Conservation (phyloP, 495 filamentous ascomycete genomes). For the Penicillium ucsense region DNA sequence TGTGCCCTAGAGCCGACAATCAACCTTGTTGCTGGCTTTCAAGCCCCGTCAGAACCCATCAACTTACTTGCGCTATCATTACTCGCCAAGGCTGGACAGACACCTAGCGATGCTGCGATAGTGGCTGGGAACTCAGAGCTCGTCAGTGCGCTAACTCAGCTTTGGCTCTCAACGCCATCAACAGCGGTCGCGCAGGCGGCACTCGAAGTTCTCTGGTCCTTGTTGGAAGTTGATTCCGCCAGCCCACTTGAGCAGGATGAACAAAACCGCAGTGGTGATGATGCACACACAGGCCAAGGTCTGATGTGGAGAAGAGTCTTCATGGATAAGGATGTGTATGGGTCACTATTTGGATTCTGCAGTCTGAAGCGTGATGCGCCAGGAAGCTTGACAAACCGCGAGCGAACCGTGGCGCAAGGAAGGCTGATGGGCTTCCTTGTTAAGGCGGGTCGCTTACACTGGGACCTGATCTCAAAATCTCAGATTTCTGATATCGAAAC, state of each 20-base stretch:
- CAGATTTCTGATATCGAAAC: conserved; percentile 52
- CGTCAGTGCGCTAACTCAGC: conserved; percentile 48
- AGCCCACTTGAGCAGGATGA: conserved; percentile 35
- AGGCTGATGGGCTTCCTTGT: conserved; percentile 63
- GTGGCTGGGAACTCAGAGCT: conserved; percentile 56
- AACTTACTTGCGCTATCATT: conserved; percentile 63
- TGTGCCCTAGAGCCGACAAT: conserved; percentile 36
- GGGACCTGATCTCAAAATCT: conserved; percentile 48
- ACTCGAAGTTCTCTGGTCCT: conserved; percentile 51
- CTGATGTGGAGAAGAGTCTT: conserved; percentile 67
- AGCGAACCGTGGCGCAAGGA: conserved; percentile 70
- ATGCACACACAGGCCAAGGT: conserved; percentile 47
- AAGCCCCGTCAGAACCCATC: conserved; percentile 51
- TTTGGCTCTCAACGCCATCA: conserved; percentile 63
- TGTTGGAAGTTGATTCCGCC: conserved; percentile 58
- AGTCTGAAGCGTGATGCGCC: conserved; percentile 34
- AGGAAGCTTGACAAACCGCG: conserved; percentile 42
- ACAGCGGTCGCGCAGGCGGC: conserved; percentile 68
- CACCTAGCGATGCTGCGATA: conserved; percentile 53
- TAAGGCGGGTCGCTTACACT: conserved; percentile 54
- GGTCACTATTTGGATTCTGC: conserved; percentile 52
- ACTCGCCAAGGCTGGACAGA: conserved; percentile 57
- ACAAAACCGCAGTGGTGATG: conserved; percentile 23
- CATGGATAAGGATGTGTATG: conserved; percentile 55
- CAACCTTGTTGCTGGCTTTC: conserved; percentile 42